Evolutionary conservation across 495 filamentous ascomycete species (phyloP).

Genomic region (Letharia lupina): DNA sequence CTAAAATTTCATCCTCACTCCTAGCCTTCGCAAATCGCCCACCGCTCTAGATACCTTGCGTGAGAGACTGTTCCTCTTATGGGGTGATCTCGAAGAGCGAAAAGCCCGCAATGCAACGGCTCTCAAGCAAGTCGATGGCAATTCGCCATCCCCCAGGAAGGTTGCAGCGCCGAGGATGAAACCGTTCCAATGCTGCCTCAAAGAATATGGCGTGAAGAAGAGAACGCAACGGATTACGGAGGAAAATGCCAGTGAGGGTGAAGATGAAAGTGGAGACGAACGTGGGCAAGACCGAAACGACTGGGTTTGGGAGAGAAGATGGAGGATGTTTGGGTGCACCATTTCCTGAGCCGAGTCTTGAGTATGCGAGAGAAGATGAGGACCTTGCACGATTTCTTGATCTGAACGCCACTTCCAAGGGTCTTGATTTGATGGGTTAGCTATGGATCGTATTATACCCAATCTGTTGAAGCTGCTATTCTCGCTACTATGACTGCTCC

Average conservation of each 20-base stretch:
- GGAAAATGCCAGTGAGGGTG: conserved; percentile 27
- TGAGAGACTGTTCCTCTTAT: conserved; percentile 70
- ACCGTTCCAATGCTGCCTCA: conserved; percentile 35
- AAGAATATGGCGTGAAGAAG: conserved; percentile 44
- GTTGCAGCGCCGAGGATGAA: conserved; percentile 8
- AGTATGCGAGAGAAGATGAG: neutral
- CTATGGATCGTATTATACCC: neutral
- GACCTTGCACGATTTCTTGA: neutral
- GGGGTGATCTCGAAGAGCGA: conserved; percentile 76
- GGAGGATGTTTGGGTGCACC: conserved; percentile 36
- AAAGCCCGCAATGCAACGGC: conserved; percentile 32
- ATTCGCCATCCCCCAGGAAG: neutral
- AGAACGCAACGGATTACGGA: conserved; percentile 1
- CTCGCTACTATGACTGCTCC: neutral
- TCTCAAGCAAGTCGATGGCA: conserved; percentile 16
- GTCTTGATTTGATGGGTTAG: neutral
- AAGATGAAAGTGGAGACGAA: conserved; percentile 25
- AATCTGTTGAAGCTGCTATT: neutral
- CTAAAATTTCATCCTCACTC: conserved; percentile 12
- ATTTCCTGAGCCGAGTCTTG: conserved; percentile 9
- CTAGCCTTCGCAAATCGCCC: conserved; percentile 48
- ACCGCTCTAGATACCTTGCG: conserved; percentile 42
- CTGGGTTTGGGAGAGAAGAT: conserved; percentile 41
- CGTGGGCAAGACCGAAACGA: neutral
- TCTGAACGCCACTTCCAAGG: neutral